These are phyloP conservation scores for Arabidopsis suecica DNA, from an alignment of 345 rosid species.

Conservation along the genomic window DNA sequence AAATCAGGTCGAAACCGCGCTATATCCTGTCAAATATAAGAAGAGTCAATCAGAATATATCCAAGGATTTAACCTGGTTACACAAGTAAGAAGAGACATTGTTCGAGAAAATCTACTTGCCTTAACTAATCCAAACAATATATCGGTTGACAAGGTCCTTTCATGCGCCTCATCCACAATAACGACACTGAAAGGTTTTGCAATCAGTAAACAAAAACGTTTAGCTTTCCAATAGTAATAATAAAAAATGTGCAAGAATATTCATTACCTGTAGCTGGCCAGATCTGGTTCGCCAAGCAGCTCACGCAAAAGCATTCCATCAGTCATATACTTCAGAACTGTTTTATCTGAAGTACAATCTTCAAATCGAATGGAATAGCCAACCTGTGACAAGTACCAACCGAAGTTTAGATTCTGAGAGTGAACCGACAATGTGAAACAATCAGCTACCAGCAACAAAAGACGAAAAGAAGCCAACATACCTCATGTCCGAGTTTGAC, in stretches of 20 bases:
- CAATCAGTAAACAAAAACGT: conserved; percentile 30
- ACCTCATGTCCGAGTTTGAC: conserved; percentile 99
- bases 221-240: not conserved
- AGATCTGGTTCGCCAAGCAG: conserved; percentile 94
- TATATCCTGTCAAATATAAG: conserved; percentile 64
- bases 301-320: conserved; percentile 95
- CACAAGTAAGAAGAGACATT: conserved; percentile 21
- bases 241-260: not conserved
- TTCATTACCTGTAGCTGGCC: conserved; percentile 77
- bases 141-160: conserved; percentile 97
- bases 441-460: conserved; percentile 26
- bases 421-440: not conserved
- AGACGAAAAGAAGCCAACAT: conserved; percentile 22
- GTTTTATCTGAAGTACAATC: conserved; percentile 98
- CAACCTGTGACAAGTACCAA: conserved; percentile 62
- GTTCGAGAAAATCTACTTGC: conserved; percentile 49
- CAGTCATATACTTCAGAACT: conserved; percentile 91
- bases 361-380: conserved; percentile 97
- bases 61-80: conserved; percentile 17
- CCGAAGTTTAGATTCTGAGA: conserved; percentile 20
- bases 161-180: conserved; percentile 99
- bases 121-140: conserved; percentile 93
- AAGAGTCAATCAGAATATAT: conserved; percentile 29
- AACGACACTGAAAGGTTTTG: conserved; percentile 66
- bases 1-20: conserved; percentile 84